These are phyloP conservation scores for Hypholoma sublateritium DNA, from an alignment of 768 basidiomycete genomes.

Conservation along the genomic window DNA sequence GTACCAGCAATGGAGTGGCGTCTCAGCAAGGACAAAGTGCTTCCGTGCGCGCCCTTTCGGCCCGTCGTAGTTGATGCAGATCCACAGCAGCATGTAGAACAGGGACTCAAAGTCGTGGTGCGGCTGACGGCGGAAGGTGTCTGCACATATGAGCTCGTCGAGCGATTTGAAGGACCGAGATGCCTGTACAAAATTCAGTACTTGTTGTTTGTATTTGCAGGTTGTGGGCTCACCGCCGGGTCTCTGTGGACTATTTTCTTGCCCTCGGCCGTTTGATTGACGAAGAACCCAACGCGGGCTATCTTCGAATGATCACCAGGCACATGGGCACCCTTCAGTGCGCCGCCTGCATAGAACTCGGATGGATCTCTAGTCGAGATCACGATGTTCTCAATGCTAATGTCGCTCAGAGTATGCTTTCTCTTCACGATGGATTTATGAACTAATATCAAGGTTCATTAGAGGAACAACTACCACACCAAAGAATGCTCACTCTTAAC, in stretches of 20 bases:
- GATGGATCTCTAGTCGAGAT: neutral
- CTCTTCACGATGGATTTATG: neutral
- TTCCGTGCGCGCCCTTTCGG: neutral
- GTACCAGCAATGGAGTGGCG: neutral
- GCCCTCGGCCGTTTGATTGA: neutral
- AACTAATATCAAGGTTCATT: neutral
- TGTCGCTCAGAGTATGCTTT: neutral
- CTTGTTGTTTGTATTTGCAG: neutral
- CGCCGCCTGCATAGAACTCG: too few relatives aligned
- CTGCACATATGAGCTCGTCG: neutral
- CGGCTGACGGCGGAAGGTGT: neutral
- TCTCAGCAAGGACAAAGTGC: neutral
- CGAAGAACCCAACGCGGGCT: neutral
- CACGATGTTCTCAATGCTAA: neutral
- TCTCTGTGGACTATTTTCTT: neutral
- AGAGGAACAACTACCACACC: too few relatives aligned
- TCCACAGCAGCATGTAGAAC: slow-evolving; percentile 1
- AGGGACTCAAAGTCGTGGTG: slow-evolving; percentile 3
- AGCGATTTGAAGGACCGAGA: neutral
- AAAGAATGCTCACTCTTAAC: neutral
- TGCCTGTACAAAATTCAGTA: neutral
- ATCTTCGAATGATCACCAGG: too few relatives aligned
- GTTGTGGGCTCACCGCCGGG: neutral
- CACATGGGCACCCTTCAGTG: too few relatives aligned
- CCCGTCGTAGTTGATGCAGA: neutral